Evolutionary conservation across 176 grass and related monocot species (phyloP), one percentile per base, ranked within the genome.

Genomic region (Otatea glauca): DNA sequence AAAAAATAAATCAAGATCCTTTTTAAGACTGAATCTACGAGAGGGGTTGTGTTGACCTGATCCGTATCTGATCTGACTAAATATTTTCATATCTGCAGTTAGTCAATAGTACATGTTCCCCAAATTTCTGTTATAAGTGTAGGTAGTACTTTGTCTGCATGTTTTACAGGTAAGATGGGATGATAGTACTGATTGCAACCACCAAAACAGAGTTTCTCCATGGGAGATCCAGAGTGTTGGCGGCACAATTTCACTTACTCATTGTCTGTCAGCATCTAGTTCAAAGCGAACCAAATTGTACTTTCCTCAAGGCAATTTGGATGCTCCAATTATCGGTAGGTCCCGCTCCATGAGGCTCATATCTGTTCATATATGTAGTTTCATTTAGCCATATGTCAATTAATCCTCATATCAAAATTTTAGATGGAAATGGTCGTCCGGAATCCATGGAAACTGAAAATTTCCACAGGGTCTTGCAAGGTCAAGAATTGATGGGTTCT

Each of bases 381-480:
- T 37, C 0, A 43, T 59, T 29, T 61, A 59, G 21, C 39, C 72
- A 62, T 35, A 9, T 83, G 15, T 24, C 4, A 51, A 13, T 60
- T 84, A 79, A 82, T 25, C 12, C 20, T 67, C 80, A 11, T n/a
- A 62, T 32, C 42, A 8, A 92, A 79, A 12, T 78, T 93, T 75
- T 49, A 99, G 96, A 92, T 91, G 96, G 88, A 84, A 92, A 70
- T 91, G 86, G 56, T 80, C 72, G 25, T 83, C 69, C 78, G 1
- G 91, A 86, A 85, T 79, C 91, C 3, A 77, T 91, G 96, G 88
- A 89, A 89, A 76, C 80, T 50, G 81, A 79, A 89, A 76, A 35
- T 67, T 94, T 89, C 89, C 88, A 88, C 83, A 83, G 89, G 96
- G 96, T 98, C 96, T 99, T 99, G 96, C 96, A 96, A 99, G 93